phyloP scores from a whole-genome alignment of 2,329 filamentous ascomycete genomes.

The Colletotrichum limetticola region DNA sequence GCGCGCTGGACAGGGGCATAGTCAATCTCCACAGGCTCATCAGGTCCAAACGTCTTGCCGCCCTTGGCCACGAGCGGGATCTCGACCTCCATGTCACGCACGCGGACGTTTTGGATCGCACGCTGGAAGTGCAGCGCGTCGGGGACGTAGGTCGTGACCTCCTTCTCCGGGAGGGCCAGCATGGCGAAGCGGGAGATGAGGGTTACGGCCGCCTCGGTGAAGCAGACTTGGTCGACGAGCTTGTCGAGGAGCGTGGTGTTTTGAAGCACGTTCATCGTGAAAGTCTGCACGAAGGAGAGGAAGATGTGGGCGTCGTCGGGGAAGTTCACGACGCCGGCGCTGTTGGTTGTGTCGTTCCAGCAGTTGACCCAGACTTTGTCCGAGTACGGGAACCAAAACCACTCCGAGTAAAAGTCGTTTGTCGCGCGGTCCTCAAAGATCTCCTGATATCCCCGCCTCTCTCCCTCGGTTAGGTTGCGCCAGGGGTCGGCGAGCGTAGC shows the following conservation, averaged over 20 bases:
- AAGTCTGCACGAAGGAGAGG: background rate
- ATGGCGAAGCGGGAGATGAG: background rate
- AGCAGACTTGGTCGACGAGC: background rate
- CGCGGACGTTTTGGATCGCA: background rate
- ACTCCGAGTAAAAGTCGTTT: conserved; percentile 57
- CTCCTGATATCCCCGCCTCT: conserved; percentile 44
- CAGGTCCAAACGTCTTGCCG: background rate
- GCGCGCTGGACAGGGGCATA: background rate
- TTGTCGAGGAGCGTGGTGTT: background rate
- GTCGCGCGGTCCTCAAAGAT: conserved; percentile 51
- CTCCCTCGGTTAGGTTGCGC: background rate
- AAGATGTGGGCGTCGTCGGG: background rate
- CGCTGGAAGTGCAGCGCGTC: background rate
- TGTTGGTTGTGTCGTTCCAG: background rate
- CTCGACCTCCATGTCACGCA: background rate
- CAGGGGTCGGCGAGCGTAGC: background rate
- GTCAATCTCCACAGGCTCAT: background rate
- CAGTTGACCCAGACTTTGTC: conserved; percentile 40
- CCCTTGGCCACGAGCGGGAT: background rate
- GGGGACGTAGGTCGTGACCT: background rate
- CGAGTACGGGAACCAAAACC: conserved; percentile 62
- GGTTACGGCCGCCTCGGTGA: background rate
- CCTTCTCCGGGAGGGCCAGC: background rate
- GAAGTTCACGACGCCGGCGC: background rate
- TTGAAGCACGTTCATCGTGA: background rate